Base-by-base conservation (phyloP, 192 early-diverging fungal species). In the Entomortierella chlamydospora region DNA sequence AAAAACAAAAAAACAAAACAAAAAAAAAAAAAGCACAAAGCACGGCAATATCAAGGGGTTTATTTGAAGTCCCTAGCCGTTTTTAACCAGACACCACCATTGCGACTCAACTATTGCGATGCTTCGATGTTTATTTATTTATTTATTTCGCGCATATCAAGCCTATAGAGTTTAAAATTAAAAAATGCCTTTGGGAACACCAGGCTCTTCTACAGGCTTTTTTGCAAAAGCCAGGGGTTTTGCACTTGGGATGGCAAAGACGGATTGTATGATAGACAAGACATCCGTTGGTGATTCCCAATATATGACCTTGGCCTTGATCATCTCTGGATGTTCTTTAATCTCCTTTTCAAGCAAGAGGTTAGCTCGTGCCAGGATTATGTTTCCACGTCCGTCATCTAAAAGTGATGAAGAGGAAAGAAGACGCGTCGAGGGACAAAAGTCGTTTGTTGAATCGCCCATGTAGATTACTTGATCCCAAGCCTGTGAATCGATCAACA, bases 371-470 rank as follows among this genome's bases (percentile, higher is more conserved):
- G 76, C 76, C 7, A 79, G 53, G 18, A 79, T 68, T 10, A 79
- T 20, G 23, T 79, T 68, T 1, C 34, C 39, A 15, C 70, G 61
- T 12, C 63, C n/a, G 23, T 33, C 55, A n/a, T n/a, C n/a, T n/a
- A n/a, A n/a, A n/a, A n/a, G n/a, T n/a, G n/a, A n/a, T 18, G 45
- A 13, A 43, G 49, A 72, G 57, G 61, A 58, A 4, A 34, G 22
- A 41, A 87, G 72, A 26, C 70, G 76, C n/a, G 74, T 82, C 20
- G 84, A 73, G 0, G 87, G 85, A 52, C 87, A 88, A 34, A 86
- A 79, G 57, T 88, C 87, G 56, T 88, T 88, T 39, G 70, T 64
- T 1, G 85, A 81, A 59, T 88, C 87, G n/a, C 87, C 87, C 74
- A 81, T 85, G 49, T 88, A 88, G 18, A 88, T 37, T 26, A 88